Evolutionary conservation across 2,329 filamentous ascomycete species (phyloP), one percentile per base, ranked within the genome.

Genomic region (Pyricularia pennisetigena): DNA sequence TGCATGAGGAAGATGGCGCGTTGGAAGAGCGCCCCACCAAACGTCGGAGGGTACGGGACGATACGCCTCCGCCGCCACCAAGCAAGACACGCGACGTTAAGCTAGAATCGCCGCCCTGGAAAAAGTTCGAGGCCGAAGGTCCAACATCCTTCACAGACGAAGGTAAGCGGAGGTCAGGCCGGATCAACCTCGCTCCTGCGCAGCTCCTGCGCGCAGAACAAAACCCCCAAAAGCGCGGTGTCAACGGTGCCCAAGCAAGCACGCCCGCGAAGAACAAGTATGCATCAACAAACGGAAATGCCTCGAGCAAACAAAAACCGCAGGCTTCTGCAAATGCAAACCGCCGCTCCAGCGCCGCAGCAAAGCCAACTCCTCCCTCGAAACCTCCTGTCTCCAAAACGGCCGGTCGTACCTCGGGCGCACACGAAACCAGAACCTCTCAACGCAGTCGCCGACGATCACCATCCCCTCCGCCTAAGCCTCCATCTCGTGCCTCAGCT

Each of bases 51-150:
- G 82, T 86, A 32, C 81, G 80, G 76, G 70, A 84, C 82, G 41
- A 75, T 74, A 70, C 72, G n/a, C 69, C 71, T 0, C 75, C 77
- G 3, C 74, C 69, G 69, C 71, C 78, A 69, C 76, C 81, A 70
- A 78, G 82, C 70, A 74, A 78, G 74, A 74, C 76, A 62, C 59
- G 59, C 59, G 59, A 62, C 26, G 59, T 28, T 20, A 82, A 89
- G 79, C 80, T 82, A 67, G 83, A 85, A 70, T 98, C 94, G 71
- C 95, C 95, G 72, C 95, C 95, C 26, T 99, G 95, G 95, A 98
- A 95, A 81, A 92, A 88, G 74, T 86, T 91, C 71, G 86, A 86
- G 69, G 92, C 91, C 59, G 91, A 97, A 30, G 95, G 95, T 0
- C 95, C 95, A 26, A 95, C 94, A 3, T 90, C 91, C 0, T 94